phyloP scores from a whole-genome alignment of 2,329 filamentous ascomycete genomes.

The Exserohilum turcica region DNA sequence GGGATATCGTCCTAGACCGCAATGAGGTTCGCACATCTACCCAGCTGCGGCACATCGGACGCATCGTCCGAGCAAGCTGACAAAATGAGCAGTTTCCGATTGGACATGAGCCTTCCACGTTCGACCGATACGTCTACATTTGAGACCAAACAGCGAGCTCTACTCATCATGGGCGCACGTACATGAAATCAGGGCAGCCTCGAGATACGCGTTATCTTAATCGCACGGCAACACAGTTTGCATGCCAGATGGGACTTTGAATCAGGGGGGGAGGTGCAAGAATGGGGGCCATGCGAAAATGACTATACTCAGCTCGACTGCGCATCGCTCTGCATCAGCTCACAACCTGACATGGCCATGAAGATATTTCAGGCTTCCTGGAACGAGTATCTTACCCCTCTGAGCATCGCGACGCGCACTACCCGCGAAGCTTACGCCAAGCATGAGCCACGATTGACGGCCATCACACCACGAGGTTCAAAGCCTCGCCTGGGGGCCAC shows the following conservation, averaged over 20 bases:
- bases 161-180: background rate
- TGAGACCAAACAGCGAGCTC: background rate
- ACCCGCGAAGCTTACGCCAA: constrained; percentile 6
- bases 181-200: background rate
- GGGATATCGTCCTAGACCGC: constrained; percentile 9
- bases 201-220: background rate
- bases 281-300: background rate
- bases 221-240: background rate
- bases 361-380: background rate
- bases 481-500: background rate
- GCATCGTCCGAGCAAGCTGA: constrained; percentile 10
- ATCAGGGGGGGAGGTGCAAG: background rate
- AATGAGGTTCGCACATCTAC: constrained; percentile 15
- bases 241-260: background rate
- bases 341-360: background rate
- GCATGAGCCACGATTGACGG: background rate
- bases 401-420: background rate
- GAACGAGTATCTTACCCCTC: constrained; percentile 3
- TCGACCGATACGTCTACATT: constrained; percentile 5
- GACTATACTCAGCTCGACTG: background rate
- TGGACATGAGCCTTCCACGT: constrained; percentile 5
- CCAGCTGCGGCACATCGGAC: constrained; percentile 6
- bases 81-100: constrained; percentile 11
- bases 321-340: background rate
- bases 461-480: background rate